Base-by-base conservation (phyloP, 257 asterid genomes). In the Nicotiana paniculata region DNA sequence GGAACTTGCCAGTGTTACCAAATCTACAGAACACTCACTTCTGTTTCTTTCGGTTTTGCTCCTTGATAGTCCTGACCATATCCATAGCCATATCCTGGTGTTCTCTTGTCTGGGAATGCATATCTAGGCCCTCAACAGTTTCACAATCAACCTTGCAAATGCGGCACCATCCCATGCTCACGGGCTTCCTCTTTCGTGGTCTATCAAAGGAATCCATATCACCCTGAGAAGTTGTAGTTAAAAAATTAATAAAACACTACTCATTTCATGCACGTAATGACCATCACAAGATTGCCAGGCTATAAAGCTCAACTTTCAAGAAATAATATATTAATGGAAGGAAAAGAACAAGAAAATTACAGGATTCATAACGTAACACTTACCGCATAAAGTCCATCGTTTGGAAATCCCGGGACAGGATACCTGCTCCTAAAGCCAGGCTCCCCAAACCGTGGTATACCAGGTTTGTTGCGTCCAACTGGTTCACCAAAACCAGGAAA, bases 51-150 rank as follows among this genome's bases (percentile, higher is more conserved):
- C 77, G 89, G 82, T 91, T 95, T 78, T 91, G 93, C 83, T 87
- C 88, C 86, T 92, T 95, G 82, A 95, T 95, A 81, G 82, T 86
- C 85, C 84, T 91, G 80, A 93, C 97, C 86, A 92, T 83, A 86
- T 92, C 95, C 92, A 93, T 87, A n/a, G 99, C 89, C 92, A 86
- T 91, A 55, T 86, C 89, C 89, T 93, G 97, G 92, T 95, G 99
- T 82, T 95, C 98, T 85, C 92, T 85, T 17, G 97, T 87, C 85
- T 95, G 99, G 6, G 98, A 90, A 87, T 95, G 99, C 86, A 91
- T 79, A 80, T 95, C 97, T 77, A 95, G 86, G 37, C 95, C 92
- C 84, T 93, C 98, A 63, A 93, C 91, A 7, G 98, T 87, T 83
- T 91, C 97, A 86, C 98, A 95, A 86, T 95, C 99, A 65, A 90